Conservation (phyloP, 2,329 filamentous ascomycete genomes). For the Coniochaeta ligniaria region DNA sequence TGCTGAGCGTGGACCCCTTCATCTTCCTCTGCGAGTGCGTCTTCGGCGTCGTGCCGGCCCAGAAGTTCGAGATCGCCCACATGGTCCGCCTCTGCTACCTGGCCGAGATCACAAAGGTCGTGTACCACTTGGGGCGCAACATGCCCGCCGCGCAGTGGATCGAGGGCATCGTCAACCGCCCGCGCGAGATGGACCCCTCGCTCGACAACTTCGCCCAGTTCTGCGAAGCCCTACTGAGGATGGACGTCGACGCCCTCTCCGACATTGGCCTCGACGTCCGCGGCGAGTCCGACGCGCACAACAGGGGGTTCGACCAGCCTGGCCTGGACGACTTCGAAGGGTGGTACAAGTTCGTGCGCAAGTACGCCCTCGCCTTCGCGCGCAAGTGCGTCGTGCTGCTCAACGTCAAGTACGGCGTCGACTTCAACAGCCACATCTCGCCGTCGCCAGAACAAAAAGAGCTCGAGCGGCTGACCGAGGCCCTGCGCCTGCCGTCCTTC, state of each 20-base stretch:
- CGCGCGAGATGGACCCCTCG: slow-evolving; percentile 32
- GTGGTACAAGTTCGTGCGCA: slow-evolving; percentile 58
- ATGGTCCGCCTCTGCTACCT: slow-evolving; percentile 81
- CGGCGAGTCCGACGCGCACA: slow-evolving; percentile 16
- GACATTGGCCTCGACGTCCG: slow-evolving; percentile 16
- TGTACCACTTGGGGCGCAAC: slow-evolving; percentile 51
- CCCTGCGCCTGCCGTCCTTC: slow-evolving; percentile 69
- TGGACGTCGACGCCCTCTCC: slow-evolving; percentile 29
- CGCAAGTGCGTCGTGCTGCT: slow-evolving; percentile 79
- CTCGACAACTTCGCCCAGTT: slow-evolving; percentile 50
- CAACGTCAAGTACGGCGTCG: slow-evolving; percentile 80
- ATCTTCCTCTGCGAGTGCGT: slow-evolving; percentile 75
- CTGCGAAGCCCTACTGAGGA: slow-evolving; percentile 39
- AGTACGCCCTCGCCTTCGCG: slow-evolving; percentile 84
- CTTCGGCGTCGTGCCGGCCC: slow-evolving; percentile 59
- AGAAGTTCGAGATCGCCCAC: slow-evolving; percentile 69
- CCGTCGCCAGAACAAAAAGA: slow-evolving; percentile 63
- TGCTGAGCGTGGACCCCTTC: slow-evolving; percentile 67
- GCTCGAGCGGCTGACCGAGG: slow-evolving; percentile 70
- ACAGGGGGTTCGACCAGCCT: slow-evolving; percentile 47
- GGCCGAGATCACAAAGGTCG: slow-evolving; percentile 81
- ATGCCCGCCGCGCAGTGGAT: slow-evolving; percentile 44
- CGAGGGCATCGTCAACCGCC: slow-evolving; percentile 32
- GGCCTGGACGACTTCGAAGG: slow-evolving; percentile 44
- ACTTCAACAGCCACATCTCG: slow-evolving; percentile 68